These are phyloP conservation scores for Suillus brevipes DNA, from an alignment of 768 basidiomycete genomes.

Conservation along the genomic window DNA sequence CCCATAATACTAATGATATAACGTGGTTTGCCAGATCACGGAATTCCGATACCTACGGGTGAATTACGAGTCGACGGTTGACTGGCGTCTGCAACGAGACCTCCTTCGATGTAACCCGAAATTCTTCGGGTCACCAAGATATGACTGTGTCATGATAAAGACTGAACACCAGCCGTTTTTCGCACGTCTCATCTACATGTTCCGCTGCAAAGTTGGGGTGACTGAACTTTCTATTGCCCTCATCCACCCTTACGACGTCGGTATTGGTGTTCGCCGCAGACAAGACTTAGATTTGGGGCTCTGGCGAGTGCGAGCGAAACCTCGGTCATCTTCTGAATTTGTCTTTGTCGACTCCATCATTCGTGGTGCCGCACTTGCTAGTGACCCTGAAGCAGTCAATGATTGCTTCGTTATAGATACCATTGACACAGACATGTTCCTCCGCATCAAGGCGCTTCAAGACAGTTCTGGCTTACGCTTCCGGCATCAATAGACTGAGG, in stretches of 20 bases:
- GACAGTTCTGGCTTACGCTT: background rate
- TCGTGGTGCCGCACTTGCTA: background rate
- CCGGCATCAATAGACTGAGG: background rate
- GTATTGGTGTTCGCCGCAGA: background rate
- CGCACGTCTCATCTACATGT: background rate
- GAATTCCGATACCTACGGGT: conserved; percentile 12
- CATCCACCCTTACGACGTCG: background rate
- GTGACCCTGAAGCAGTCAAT: conserved; percentile 1
- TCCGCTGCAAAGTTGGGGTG: background rate
- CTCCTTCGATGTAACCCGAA: conserved; percentile 15
- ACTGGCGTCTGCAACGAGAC: conserved; percentile 15
- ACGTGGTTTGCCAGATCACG: background rate
- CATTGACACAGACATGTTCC: background rate
- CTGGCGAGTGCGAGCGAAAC: background rate
- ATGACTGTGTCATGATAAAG: background rate
- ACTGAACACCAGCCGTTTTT: background rate
- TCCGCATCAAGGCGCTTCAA: background rate
- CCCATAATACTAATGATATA: too few species aligned
- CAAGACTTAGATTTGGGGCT: background rate
- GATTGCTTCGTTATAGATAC: background rate
- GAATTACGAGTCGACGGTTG: conserved; percentile 19
- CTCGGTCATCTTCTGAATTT: background rate
- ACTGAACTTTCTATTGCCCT: background rate
- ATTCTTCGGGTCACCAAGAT: conserved; percentile 10
- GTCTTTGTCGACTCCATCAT: background rate